Conservation (phyloP, 331 rosid species). For the Quercus lobata region DNA sequence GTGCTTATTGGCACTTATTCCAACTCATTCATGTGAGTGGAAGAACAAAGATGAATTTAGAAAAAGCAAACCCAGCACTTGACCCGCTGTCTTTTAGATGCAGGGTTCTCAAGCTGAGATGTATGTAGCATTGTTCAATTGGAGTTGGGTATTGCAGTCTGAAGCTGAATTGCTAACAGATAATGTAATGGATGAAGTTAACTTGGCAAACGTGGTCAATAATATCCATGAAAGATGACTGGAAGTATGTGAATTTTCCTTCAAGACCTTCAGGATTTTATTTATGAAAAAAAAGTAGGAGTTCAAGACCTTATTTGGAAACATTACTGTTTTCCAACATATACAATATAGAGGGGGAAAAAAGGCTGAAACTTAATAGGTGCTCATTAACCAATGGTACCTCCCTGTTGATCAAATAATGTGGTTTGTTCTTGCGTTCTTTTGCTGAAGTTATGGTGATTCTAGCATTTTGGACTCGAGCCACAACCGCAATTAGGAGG, state of each 20-base stretch:
- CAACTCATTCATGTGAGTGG: too few species aligned
- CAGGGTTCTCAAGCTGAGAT: background rate
- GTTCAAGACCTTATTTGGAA: background rate
- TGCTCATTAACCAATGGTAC: background rate
- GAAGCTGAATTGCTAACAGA: background rate
- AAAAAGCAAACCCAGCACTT: too few species aligned
- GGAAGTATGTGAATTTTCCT: background rate
- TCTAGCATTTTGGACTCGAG: slow-evolving; percentile 25
- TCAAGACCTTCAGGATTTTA: background rate
- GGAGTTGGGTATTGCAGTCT: background rate
- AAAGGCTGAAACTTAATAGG: background rate
- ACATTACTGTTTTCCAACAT: background rate
- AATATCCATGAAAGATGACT: background rate
- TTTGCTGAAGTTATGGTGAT: background rate
- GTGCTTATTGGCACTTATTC: too few species aligned
- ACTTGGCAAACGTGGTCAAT: background rate
- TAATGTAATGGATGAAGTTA: background rate
- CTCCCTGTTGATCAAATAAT: background rate
- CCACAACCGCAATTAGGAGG: slow-evolving; percentile 44
- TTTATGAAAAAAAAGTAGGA: background rate
- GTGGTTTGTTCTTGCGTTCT: background rate
- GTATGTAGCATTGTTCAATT: background rate
- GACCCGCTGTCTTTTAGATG: too few species aligned
- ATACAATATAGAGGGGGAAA: background rate
- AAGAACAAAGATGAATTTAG: too few species aligned